A percentile compares a stretch with the other conserved stretches of the same genome.
These are phyloP conservation scores for Tricharina praecox DNA, from an alignment of 495 filamentous ascomycete species.

Conservation along the genomic window DNA sequence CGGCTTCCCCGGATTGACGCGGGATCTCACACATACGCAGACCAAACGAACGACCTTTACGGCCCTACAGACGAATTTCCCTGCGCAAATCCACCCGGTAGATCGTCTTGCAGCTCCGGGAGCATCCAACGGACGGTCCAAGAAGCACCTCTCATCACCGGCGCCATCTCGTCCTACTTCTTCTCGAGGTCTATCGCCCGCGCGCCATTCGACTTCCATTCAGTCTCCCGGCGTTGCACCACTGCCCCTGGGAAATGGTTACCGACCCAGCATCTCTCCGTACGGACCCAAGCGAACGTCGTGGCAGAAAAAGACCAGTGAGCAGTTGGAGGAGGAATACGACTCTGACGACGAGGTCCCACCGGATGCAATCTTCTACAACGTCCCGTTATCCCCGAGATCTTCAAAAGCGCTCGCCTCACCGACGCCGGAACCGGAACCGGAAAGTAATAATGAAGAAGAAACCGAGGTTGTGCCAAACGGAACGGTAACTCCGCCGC, in stretches of 20 bases:
- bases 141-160: slow-evolving; percentile 9
- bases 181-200: slow-evolving; percentile 11
- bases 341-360: slow-evolving; percentile 79
- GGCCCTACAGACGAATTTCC: slow-evolving; percentile 13
- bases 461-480: slow-evolving; percentile 1
- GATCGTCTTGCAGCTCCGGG: slow-evolving; percentile 1
- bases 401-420: slow-evolving; percentile 30
- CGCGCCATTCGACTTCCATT: slow-evolving; percentile 3
- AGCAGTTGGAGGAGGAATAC: slow-evolving; percentile 73
- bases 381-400: slow-evolving; percentile 85
- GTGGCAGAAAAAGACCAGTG: slow-evolving; percentile 63
- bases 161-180: background rate
- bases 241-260: background rate
- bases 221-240: background rate
- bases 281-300: slow-evolving; percentile 24
- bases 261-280: slow-evolving; percentile 4
- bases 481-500: slow-evolving; percentile 10
- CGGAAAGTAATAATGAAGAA: too few species aligned
- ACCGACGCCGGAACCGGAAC: too few species aligned
- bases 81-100: background rate
- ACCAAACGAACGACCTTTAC: slow-evolving; percentile 16
- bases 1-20: slow-evolving; percentile 1
- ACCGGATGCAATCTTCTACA: slow-evolving; percentile 78
- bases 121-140: slow-evolving; percentile 1
- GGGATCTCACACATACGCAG: slow-evolving; percentile 27